These are phyloP conservation scores for Xerocomus cyaneibrunnescens DNA, from an alignment of 1,284 basidiomycete species.

Conservation along the genomic window DNA sequence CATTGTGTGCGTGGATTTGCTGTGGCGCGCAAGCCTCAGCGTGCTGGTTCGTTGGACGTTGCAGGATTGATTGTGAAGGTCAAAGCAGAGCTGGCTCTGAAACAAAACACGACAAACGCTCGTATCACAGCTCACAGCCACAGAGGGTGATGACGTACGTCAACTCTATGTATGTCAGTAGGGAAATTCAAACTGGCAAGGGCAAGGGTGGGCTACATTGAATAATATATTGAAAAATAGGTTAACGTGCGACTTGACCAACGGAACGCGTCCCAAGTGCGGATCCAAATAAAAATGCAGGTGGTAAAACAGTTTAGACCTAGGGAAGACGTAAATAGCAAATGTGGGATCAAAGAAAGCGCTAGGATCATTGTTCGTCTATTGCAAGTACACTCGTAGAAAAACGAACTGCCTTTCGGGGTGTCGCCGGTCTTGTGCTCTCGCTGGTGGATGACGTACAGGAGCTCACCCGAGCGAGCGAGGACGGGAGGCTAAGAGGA, in stretches of 20 bases:
- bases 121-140: slow-evolving; percentile 26
- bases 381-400: slow-evolving; percentile 39
- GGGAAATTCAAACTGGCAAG: slow-evolving; percentile 2
- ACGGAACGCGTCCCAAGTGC: slow-evolving; percentile 19
- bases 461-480: slow-evolving; percentile 35
- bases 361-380: slow-evolving; percentile 23
- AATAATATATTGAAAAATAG: slow-evolving; percentile 32
- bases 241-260: slow-evolving; percentile 18
- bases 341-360: slow-evolving; percentile 1
- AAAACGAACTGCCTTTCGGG: slow-evolving; percentile 61
- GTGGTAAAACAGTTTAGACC: slow-evolving; percentile 21
- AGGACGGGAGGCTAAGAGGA: slow-evolving; percentile 40
- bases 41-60: slow-evolving; percentile 1
- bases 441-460: slow-evolving; percentile 40
- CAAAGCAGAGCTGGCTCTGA: slow-evolving; percentile 4
- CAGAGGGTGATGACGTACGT: slow-evolving; percentile 25
- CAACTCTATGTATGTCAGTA: slow-evolving; percentile 5
- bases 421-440: slow-evolving; percentile 36
- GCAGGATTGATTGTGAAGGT: background rate
- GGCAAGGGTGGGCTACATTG: slow-evolving; percentile 31
- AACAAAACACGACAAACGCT: slow-evolving; percentile 2
- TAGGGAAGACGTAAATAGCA: background rate
- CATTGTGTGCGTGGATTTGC: slow-evolving; percentile 37
- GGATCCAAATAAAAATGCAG: slow-evolving; percentile 28
- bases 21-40: background rate